Percentiles rank a stretch among this genome's conserved stretches.
Evolutionary conservation across 2,329 filamentous ascomycete genomes (phyloP).

Genomic region (Fusarium marasasianum): DNA sequence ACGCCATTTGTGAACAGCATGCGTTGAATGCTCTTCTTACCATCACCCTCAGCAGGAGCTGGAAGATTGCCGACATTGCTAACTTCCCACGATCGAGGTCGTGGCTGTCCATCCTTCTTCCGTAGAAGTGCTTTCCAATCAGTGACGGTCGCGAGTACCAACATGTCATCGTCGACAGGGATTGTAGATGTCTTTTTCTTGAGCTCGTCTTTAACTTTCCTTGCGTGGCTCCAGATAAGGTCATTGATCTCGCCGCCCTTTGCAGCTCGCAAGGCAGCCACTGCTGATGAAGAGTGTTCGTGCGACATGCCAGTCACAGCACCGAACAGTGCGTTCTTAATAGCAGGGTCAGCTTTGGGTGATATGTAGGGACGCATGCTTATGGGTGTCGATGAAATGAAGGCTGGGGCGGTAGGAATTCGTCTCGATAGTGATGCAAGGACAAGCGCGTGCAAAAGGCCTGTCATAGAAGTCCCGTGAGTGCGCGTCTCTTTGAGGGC

Average conservation of each 20-base stretch:
- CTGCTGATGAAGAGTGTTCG: constrained; percentile 37
- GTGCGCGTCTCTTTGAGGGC: constrained; percentile 53
- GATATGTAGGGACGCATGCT: constrained; percentile 54
- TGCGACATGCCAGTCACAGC: constrained; percentile 52
- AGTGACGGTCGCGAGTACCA: constrained; percentile 53
- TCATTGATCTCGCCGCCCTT: constrained; percentile 30
- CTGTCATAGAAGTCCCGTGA: constrained; percentile 58
- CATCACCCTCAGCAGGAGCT: background rate
- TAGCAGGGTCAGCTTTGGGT: constrained; percentile 39
- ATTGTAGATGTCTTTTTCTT: constrained; percentile 47
- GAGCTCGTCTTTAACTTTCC: constrained; percentile 48
- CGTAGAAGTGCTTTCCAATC: constrained; percentile 56
- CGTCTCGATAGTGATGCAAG: constrained; percentile 52
- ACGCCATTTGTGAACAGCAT: constrained; percentile 61
- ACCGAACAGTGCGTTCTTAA: constrained; percentile 49
- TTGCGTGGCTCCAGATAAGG: constrained; percentile 56
- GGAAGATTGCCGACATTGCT: constrained; percentile 59
- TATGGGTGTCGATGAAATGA: constrained; percentile 55
- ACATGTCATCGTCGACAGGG: constrained; percentile 54
- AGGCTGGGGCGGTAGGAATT: constrained; percentile 49
- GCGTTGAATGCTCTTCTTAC: constrained; percentile 52
- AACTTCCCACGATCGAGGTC: constrained; percentile 59
- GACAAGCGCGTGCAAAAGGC: constrained; percentile 58
- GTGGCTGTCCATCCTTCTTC: constrained; percentile 53
- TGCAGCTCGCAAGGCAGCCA: constrained; percentile 40